Conservation (phyloP, 352 stramenopile genomes). For the Pythium guiyangense region DNA sequence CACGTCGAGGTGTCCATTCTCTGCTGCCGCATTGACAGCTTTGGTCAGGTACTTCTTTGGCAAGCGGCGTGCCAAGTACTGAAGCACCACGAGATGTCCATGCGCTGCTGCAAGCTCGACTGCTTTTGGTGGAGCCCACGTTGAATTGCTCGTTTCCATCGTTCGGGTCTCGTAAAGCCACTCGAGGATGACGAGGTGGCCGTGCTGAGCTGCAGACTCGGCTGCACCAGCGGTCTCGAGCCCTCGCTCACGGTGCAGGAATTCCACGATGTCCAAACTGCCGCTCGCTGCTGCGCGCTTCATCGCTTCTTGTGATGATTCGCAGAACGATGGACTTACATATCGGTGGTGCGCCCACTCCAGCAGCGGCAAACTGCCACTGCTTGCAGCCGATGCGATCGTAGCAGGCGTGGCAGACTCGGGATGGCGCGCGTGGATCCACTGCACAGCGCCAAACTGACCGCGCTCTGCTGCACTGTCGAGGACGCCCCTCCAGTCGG, state of each 20-base stretch:
- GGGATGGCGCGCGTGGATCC: constrained; percentile 31
- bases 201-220: constrained; percentile 2
- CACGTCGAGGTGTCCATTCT: too few relatives aligned
- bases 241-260: constrained; percentile 1
- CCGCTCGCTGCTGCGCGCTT: constrained; percentile 1
- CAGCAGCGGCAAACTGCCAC: constrained; percentile 1
- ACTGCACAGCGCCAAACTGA: constrained; percentile 43
- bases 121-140: constrained; percentile 2
- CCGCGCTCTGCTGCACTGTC: constrained; percentile 41
- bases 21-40: too few relatives aligned
- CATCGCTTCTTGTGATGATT: not conserved
- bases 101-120: not conserved
- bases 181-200: constrained; percentile 8
- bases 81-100: too few relatives aligned
- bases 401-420: constrained; percentile 1
- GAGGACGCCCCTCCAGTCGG: constrained; percentile 44
- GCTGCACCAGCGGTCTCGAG: constrained; percentile 1
- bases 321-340: not conserved
- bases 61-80: too few relatives aligned
- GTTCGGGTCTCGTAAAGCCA: constrained; percentile 9
- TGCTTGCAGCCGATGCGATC: not conserved
- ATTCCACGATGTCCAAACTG: constrained; percentile 3
- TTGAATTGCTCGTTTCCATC: not conserved
- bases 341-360: not conserved
- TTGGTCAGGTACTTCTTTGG: too few relatives aligned